Evolutionary conservation across 805 yeast genomes (phyloP), one percentile per base, ranked within the genome.

Genomic region (Clavispora phyllophila): DNA sequence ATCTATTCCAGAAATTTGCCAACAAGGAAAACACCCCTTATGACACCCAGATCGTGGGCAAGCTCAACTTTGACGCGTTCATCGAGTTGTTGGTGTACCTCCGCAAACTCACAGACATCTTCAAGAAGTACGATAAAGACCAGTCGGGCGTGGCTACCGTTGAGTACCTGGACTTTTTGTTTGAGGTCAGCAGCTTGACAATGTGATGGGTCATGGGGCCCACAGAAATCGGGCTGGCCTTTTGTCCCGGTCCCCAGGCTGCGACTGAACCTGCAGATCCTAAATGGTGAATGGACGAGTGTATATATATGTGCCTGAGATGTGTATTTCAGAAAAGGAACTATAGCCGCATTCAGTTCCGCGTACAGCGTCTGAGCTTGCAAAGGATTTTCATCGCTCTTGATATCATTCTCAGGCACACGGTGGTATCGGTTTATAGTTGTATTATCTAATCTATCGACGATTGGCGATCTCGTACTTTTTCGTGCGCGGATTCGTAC

Each of bases 41-140:
- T 39, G 53, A 49, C 14, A 40, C 50, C 14, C 43, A 57, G 8
- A 46, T 60, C 0, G 64, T 68, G 25, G 74, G 74, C 1, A 68
- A 63, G 44, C 58, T 87, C 62, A 80, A 84, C 45, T 87, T 87
- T 60, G 96, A 87, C 59, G 74, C 79, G 60, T 87, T 87, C 62
- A 88, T 87, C 20, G 95, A 87, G 58, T 74, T 86, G 41, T 72
- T 87, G 50, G 84, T 87, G 14, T 84, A 87, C 73, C 68, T 87
- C 50, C 73, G 87, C 57, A 77, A 87, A 48, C 73, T 85, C 49
- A 86, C 95, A 1, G 89, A 84, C 56, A 71, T 82, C 12, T 87
- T 87, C 68, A 84, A 85, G 55, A 81, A 81, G 56, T 85, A 76
- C 59, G 96, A 87, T 58, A 65, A 72, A 10, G 88, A 84, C 48